Evolutionary conservation across 805 yeast genomes (phyloP).

Genomic region (Candida taoyuanica): DNA sequence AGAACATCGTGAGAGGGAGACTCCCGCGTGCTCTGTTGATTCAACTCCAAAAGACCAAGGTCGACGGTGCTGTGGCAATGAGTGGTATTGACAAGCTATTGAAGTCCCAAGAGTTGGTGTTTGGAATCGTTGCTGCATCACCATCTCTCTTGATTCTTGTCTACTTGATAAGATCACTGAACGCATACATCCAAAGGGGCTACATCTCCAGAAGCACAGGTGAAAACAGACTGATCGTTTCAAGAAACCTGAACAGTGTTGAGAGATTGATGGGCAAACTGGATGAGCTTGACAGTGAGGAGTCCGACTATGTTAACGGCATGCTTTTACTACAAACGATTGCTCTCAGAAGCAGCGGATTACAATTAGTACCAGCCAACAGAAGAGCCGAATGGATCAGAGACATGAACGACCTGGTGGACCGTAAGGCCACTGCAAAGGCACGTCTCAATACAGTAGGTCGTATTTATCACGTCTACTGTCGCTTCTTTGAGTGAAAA

Average conservation of each 20-base stretch:
- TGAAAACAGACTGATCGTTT: constrained; percentile 30
- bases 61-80: constrained; percentile 87
- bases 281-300: constrained; percentile 18
- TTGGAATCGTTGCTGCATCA: constrained; percentile 84
- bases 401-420: constrained; percentile 59
- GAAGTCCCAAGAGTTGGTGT: constrained; percentile 89
- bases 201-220: constrained; percentile 21
- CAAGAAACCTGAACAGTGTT: constrained; percentile 48
- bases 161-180: constrained; percentile 33
- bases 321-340: constrained; percentile 61
- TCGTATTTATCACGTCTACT: constrained; percentile 62
- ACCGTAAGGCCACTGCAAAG: constrained; percentile 31
- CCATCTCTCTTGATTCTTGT: constrained; percentile 66
- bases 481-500: constrained; percentile 24
- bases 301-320: constrained; percentile 46
- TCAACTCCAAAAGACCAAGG: constrained; percentile 94
- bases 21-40: constrained; percentile 74
- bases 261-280: constrained; percentile 44
- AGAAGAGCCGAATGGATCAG: constrained; percentile 51
- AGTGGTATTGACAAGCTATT: constrained; percentile 86
- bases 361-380: constrained; percentile 43
- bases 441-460: constrained; percentile 44
- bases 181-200: constrained; percentile 33
- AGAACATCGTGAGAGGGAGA: constrained; percentile 58
- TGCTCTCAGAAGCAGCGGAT: constrained; percentile 48